Evolutionary conservation across 2,329 filamentous ascomycete genomes (phyloP).

Genomic region (Rhinocladiella similis): DNA sequence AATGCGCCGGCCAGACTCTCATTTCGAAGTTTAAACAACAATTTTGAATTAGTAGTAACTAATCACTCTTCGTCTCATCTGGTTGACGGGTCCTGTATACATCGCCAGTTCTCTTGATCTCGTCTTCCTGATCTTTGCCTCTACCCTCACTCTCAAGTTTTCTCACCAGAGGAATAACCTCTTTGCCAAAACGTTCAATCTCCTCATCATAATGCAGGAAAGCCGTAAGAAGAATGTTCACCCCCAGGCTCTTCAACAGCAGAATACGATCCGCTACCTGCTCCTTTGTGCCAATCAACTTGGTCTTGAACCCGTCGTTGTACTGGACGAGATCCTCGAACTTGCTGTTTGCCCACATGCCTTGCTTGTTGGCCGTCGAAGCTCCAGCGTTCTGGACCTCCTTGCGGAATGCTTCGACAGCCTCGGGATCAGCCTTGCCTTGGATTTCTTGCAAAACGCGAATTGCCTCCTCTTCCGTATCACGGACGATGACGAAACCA

Average conservation of each 20-base stretch:
- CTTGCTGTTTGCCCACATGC: conserved; percentile 56
- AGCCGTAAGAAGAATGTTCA: conserved; percentile 45
- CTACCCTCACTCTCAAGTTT: conserved; percentile 50
- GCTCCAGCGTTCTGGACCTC: conserved; percentile 53
- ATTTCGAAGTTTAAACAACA: no score
- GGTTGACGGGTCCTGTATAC: conserved; percentile 38
- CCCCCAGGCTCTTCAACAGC: conserved; percentile 46
- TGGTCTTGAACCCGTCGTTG: conserved; percentile 58
- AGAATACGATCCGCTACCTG: conserved; percentile 72
- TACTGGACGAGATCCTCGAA: conserved; percentile 57
- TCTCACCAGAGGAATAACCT: conserved; percentile 50
- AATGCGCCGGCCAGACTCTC: no score
- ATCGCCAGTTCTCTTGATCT: conserved; percentile 50
- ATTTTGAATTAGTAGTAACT: no score
- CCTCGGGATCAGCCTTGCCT: conserved; percentile 53
- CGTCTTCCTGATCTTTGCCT: conserved; percentile 48
- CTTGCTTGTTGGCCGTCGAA: conserved; percentile 48
- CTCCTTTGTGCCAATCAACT: conserved; percentile 59
- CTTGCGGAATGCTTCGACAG: conserved; percentile 51
- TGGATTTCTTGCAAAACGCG: conserved; percentile 53
- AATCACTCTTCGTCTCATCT: not conserved
- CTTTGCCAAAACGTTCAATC: conserved; percentile 50
- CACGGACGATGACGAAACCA: conserved; percentile 40
- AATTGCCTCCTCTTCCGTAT: conserved; percentile 58
- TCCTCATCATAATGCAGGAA: conserved; percentile 57